phyloP scores from a whole-genome alignment of 2,329 filamentous ascomycete genomes.

The Atkinsonella texensis region DNA sequence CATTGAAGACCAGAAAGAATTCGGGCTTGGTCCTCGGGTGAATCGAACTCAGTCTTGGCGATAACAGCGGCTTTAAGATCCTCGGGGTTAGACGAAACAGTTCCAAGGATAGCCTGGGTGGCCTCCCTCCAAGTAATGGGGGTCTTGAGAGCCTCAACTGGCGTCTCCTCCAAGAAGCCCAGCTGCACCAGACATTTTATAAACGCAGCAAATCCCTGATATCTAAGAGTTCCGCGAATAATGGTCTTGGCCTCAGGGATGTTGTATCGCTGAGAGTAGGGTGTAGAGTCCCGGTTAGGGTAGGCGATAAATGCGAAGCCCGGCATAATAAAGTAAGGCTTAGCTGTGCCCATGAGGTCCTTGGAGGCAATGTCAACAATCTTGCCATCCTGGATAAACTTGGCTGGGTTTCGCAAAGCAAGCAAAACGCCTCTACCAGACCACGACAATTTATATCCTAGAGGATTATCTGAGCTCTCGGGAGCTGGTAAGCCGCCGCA shows the following conservation, averaged over 20 bases:
- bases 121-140: slow-evolving; percentile 73
- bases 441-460: slow-evolving; percentile 72
- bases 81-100: slow-evolving; percentile 50
- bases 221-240: slow-evolving; percentile 50
- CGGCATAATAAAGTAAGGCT: slow-evolving; percentile 76
- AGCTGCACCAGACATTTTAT: slow-evolving; percentile 79
- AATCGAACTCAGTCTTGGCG: slow-evolving; percentile 62
- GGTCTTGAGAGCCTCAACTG: slow-evolving; percentile 42
- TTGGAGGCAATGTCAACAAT: slow-evolving; percentile 47
- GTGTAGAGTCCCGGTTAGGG: slow-evolving; percentile 81
- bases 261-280: slow-evolving; percentile 77
- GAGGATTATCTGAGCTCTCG: slow-evolving; percentile 73
- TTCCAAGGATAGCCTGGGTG: slow-evolving; percentile 63
- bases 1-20: slow-evolving; percentile 63
- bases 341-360: slow-evolving; percentile 45
- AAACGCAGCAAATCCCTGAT: slow-evolving; percentile 76
- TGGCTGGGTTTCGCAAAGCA: slow-evolving; percentile 75
- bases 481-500: slow-evolving; percentile 59
- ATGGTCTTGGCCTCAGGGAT: slow-evolving; percentile 91
- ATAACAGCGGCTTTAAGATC: slow-evolving; percentile 64
- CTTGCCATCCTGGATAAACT: slow-evolving; percentile 70
- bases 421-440: slow-evolving; percentile 75
- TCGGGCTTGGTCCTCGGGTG: slow-evolving; percentile 54
- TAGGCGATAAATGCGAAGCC: slow-evolving; percentile 86
- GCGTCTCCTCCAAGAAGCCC: slow-evolving; percentile 70